Base-by-base conservation (phyloP, 176 grass and related monocot genomes). In the Puya raimondii region DNA sequence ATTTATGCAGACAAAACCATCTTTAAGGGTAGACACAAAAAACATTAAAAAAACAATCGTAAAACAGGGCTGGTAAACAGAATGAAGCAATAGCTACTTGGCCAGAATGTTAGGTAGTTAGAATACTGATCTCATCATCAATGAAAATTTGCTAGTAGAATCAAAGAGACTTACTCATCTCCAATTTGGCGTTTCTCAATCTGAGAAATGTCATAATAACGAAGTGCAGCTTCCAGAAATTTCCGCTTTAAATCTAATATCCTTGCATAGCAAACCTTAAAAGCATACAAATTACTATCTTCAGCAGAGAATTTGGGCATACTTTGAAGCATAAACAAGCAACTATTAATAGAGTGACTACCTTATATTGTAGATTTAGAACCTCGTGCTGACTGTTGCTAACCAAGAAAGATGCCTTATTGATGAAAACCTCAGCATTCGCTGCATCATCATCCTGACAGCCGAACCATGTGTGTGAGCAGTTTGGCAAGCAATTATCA, bases 371-470 rank as follows among this genome's bases (percentile, higher is more conserved):
- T 70, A 97, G 74, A 83, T 87, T 92, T 17, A 92, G 74, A 78
- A 90, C 89, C 75, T 99, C 95, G 56, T 99, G 87, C 16, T 84
- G 87, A 70, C 95, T 99, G 51, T 70, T 83, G 57, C 83, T 94
- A 15, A 99, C 90, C 70, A 99, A 84, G 84, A 99, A 99, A 18
- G 95, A 99, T 78, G 95, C 95, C 88, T 94, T 99, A 71, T 99
- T 93, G 65, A 99, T 99, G 84, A 93, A 99, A 72, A 84, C 87
- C 74, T 94, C 95, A 23, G 95, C 95, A 86, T 90, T 99, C 54
- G 88, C 85, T 50, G 90, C 87, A 84, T 99, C 90, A 69, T 99
- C 95, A 81, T 99, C 95, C 95, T 99, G 53, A 49, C 7, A 75
- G 59, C 14, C 49, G 70, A 53, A 18, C 29, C 3, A 54, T 16